Evolutionary conservation across 75 land plant species (phyloP), one percentile per base, ranked within the genome.

Genomic region (Cupressus sempervirens): DNA sequence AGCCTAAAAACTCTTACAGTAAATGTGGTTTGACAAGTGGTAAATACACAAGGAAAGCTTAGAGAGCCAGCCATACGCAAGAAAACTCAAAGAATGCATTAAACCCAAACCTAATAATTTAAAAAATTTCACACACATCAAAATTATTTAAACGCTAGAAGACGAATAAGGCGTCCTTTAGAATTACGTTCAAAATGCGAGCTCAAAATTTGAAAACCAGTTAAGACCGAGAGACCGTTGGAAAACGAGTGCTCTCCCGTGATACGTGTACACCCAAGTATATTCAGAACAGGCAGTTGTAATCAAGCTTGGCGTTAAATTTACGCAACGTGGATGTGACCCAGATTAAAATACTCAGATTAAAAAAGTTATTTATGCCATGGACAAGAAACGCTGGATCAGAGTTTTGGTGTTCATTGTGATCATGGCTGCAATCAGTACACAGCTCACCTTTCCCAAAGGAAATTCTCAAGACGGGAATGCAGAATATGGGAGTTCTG

Each of bases 371-470:
- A 29, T 70, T 11, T 30, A 72, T 11, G 35, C 74, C 32, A 11
- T 72, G 74, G 74, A 30, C 12, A 30, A 30, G 35, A 72, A 72
- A 32, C 8, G 36, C 13, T 72, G 36, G 35, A 72, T 23, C 3
- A 72, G 74, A 29, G 4, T 72, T 29, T 32, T 72, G 35, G 74
- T 72, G 32, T 32, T 82, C n/a, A 5, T 82, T 30, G 62, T 34
- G 34, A 30, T 54, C 23, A 52, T 82, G 83, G 83, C 83, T 82
- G 62, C 83, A 52, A 34, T 82, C 36, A 53, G 11, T 54, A 6
- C 83, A 50, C 65, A 82, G 40, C 53, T 36, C 36, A 34, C 7
- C 14, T 53, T 62, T 52, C 16, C 54, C 65, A 53, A 35, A 34
- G 65, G 62, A 26, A 62, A 62, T 62, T 7, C n/a, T 7, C 67